These are phyloP conservation scores for Arthromyces matolae DNA, from an alignment of 768 basidiomycete genomes.

Conservation along the genomic window DNA sequence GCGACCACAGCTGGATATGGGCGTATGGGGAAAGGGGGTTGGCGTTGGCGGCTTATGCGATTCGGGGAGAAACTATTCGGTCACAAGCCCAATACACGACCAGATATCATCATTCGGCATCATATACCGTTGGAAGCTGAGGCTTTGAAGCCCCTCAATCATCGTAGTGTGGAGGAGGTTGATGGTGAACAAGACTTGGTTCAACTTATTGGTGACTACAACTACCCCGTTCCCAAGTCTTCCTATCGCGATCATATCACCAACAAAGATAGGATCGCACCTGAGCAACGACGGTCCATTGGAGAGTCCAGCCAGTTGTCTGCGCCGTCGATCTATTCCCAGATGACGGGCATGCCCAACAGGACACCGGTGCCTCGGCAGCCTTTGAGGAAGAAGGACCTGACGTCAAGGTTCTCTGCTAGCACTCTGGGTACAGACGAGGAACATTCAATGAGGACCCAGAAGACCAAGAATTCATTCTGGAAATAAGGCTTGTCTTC, in stretches of 20 bases:
- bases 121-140: conserved; percentile 12
- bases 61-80: conserved; percentile 63
- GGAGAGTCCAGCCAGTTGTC: conserved; percentile 31
- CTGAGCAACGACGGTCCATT: conserved; percentile 12
- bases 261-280: conserved; percentile 15
- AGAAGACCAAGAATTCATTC: conserved; percentile 24
- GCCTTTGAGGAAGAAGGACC: conserved; percentile 15
- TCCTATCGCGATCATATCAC: conserved; percentile 26
- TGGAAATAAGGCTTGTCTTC: conserved; percentile 21
- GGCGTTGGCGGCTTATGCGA: conserved; percentile 54
- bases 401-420: conserved; percentile 19
- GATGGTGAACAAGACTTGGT: conserved; percentile 20
- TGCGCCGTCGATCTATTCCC: conserved; percentile 53
- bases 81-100: conserved; percentile 23
- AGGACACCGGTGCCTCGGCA: conserved; percentile 52
- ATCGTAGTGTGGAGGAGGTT: conserved; percentile 19
- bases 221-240: conserved; percentile 6
- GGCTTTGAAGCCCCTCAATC: conserved; percentile 13
- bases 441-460: conserved; percentile 8
- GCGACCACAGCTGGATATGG: conserved; percentile 42
- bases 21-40: conserved; percentile 29
- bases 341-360: conserved; percentile 54
- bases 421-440: conserved; percentile 31
- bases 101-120: conserved; percentile 6
- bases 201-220: conserved; percentile 23